phyloP scores from a whole-genome alignment of 164 flowering plant species.

The Chimonanthus praecox region DNA sequence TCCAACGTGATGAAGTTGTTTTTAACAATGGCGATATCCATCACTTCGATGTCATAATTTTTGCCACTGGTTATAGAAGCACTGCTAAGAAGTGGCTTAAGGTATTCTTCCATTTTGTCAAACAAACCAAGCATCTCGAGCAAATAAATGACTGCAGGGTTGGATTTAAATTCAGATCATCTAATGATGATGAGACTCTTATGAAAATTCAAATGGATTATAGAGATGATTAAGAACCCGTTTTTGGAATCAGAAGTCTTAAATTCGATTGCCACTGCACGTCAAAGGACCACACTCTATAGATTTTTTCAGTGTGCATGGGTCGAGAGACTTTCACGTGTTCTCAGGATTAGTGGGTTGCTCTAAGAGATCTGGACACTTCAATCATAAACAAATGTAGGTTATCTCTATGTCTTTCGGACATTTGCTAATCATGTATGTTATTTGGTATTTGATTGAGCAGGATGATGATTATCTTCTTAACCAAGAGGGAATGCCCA shows the following conservation, averaged over 20 bases:
- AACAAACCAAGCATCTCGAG: neutral
- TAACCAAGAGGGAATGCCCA: slow-evolving; percentile 52
- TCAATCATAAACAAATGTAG: neutral
- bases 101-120: neutral
- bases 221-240: neutral
- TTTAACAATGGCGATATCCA: neutral
- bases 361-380: neutral
- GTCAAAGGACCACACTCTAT: neutral
- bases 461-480: slow-evolving; percentile 51
- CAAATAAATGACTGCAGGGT: neutral
- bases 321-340: neutral
- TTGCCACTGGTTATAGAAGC: slow-evolving; percentile 14
- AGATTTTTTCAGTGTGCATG: neutral
- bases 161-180: neutral
- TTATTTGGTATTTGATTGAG: neutral
- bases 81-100: slow-evolving; percentile 7
- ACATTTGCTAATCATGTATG: neutral
- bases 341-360: neutral
- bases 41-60: slow-evolving; percentile 8
- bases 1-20: neutral
- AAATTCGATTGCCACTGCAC: neutral
- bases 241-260: too few species aligned
- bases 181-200: neutral
- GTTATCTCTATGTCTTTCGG: neutral
- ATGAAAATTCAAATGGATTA: neutral